Base-by-base conservation (phyloP, 305 asterid genomes). In the Fraxinus velutina region DNA sequence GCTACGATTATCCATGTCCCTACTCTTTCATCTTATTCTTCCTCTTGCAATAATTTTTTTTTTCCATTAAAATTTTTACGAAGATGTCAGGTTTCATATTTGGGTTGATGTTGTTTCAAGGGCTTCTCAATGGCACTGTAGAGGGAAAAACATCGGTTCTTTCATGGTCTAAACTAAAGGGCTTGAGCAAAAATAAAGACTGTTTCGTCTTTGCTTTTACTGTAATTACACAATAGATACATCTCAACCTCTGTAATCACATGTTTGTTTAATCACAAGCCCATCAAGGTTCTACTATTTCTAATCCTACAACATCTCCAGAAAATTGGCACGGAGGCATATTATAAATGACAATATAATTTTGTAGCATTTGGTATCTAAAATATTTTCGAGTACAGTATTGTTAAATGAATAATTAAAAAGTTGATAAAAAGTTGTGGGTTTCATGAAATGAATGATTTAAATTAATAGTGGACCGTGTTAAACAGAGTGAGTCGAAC, bases 71-170 rank as follows among this genome's bases (percentile, higher is more conserved):
- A 12, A 13, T 50, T 50, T 50, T 15, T 15, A 15, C 15, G 21
- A 12, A 50, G 60, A 8, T 39, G 12, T 27, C 30, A 27, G 30
- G 30, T 27, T 27, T 27, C 30, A 27, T 27, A 27, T 27, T 27
- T 27, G 30, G 30, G 30, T 27, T 27, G 30, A 27, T 27, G 90
- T 91, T 64, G 88, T 82, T 78, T 84, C 98, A n/a, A 92, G 90
- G 87, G 88, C 93, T 77, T 85, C 88, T 4, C 83, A 85, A 75
- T 91, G 73, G 86, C 97, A 91, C 83, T 82, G 96, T 3, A 89
- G 82, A 92, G 89, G 94, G 86, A 86, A 94, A 92, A 89, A 68
- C 94, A 91, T 78, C 87, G 98, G 2, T 90, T 95, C 89, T 89
- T 93, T 85, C 98, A 90, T 75, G 93, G 95, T 57, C 87, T 93